Evolutionary conservation across 2,329 filamentous ascomycete genomes (phyloP), one percentile per base, ranked within the genome.

Genomic region (Beauveria sp.): DNA sequence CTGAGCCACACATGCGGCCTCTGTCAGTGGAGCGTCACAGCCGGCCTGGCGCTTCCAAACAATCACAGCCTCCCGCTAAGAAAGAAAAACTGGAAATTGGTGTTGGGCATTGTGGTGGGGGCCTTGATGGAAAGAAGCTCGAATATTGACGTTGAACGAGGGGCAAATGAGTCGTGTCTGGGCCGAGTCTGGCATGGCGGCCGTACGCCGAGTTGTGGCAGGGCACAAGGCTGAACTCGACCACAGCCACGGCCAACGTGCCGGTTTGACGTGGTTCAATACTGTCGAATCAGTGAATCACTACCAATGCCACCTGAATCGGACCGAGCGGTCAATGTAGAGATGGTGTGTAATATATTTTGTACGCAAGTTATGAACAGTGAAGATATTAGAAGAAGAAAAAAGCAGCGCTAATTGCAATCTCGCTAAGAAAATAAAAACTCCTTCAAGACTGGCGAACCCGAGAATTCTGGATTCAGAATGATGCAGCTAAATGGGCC

Each of bases 361-460:
- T 5, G 34, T n/a, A 38, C n/a, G 26, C 26, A 12, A 58, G n/a
- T 14, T 54, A 60, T 60, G 1, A 16, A 43, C 50, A 46, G 10
- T 20, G 38, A 30, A 55, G 18, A 7, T 30, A 3, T 24, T 2
- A 26, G 5, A 14, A 7, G 9, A 8, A 14, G 30, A 30, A 55
- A 22, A 47, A 58, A 24, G 30, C 45, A 9, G 46, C 46, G 46
- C 45, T 28, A 20, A 14, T 47, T 3, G 22, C 8, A 34, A 55
- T 28, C 34, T 54, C 50, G 49, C 57, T 63, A 67, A 2, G 64
- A 58, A 51, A 68, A 68, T 3, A 68, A 46, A 58, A 68, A 68
- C 38, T 65, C 66, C 60, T 66, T 66, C 20, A 68, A 60, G 10
- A 68, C 65, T 3, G 67, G 67, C 38, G 67, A 68, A 6, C 62